These are phyloP conservation scores for Amphibolis antarctica DNA, from an alignment of 106 monocot genomes.

Conservation along the genomic window DNA sequence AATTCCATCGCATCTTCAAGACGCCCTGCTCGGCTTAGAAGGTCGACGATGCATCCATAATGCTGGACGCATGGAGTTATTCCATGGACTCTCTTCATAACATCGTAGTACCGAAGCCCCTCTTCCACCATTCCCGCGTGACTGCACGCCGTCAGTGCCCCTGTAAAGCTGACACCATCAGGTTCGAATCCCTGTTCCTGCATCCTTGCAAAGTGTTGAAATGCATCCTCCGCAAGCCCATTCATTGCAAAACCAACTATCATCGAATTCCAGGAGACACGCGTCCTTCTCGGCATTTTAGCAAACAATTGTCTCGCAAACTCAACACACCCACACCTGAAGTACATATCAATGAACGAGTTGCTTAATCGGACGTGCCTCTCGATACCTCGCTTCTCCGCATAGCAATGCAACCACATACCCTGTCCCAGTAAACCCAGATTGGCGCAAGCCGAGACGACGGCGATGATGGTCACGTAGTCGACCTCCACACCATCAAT, in stretches of 20 bases:
- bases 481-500: constrained; percentile 23
- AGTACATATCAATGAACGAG: constrained; percentile 24
- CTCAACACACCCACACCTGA: not conserved
- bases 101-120: constrained; percentile 23
- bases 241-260: constrained; percentile 33
- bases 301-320: constrained; percentile 9
- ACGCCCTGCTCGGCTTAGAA: constrained; percentile 30
- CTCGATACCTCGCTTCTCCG: constrained; percentile 3
- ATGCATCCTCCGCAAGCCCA: constrained; percentile 20
- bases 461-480: constrained; percentile 32
- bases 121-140: constrained; percentile 32
- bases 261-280: constrained; percentile 44
- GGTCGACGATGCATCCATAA: constrained; percentile 44
- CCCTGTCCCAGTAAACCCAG: constrained; percentile 35
- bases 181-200: constrained; percentile 16
- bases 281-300: not conserved
- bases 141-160: constrained; percentile 35
- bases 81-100: constrained; percentile 13
- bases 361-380: constrained; percentile 23
- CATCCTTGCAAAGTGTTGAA: constrained; percentile 24
- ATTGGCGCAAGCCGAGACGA: constrained; percentile 31
- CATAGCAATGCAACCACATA: constrained; percentile 32
- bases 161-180: constrained; percentile 31
- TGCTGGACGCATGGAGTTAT: constrained; percentile 25
- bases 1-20: constrained; percentile 37